Conservation (phyloP, 176 grass and related monocot species). For the Carex pumila region DNA sequence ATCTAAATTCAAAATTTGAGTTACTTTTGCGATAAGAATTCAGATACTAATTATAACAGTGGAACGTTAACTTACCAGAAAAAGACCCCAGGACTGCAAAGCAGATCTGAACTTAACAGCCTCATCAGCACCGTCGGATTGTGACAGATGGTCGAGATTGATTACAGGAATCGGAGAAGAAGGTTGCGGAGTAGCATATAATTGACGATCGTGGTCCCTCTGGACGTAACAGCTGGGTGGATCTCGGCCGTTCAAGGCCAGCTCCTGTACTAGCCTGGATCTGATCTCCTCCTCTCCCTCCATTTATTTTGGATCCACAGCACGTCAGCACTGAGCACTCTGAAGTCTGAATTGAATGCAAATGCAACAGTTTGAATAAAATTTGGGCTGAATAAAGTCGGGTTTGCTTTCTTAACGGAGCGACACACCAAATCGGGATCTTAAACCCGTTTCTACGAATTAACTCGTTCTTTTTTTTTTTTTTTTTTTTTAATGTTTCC, state of each 20-base stretch:
- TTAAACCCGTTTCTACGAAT: no score
- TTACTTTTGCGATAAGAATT: no score
- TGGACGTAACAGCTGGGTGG: constrained; percentile 39
- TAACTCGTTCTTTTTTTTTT: no score
- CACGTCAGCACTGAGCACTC: not conserved
- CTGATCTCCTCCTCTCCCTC: not conserved
- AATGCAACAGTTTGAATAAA: no score
- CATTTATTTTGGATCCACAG: not conserved
- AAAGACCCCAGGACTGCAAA: constrained; percentile 45
- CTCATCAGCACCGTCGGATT: constrained; percentile 31
- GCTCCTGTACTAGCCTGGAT: constrained; percentile 35
- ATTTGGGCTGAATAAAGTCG: no score
- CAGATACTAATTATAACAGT: no score
- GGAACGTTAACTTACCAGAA: constrained; percentile 11
- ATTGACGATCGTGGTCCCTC: constrained; percentile 20
- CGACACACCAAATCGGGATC: no score
- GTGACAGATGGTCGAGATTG: constrained; percentile 29
- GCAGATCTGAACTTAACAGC: constrained; percentile 31
- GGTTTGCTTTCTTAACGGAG: no score
- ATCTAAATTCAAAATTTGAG: no score
- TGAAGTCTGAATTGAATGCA: no score
- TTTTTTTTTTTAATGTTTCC: no score
- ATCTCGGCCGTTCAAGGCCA: constrained; percentile 1
- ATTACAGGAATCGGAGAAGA: constrained; percentile 32
- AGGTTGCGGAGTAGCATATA: not conserved